These are phyloP conservation scores for Prinsepia uniflora DNA, from an alignment of 306 rosid genomes.

Conservation along the genomic window DNA sequence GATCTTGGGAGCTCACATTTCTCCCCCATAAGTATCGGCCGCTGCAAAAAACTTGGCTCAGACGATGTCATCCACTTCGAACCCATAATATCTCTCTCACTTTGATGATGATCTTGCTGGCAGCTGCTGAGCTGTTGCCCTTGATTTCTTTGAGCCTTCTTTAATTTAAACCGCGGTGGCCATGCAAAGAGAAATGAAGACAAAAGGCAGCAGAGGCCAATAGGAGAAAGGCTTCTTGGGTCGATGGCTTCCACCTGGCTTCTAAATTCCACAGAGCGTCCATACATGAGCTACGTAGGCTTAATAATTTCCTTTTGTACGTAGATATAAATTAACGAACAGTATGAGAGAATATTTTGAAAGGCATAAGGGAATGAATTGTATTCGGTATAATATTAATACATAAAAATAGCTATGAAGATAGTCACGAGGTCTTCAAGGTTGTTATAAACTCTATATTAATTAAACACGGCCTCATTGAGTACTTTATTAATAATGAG, in stretches of 20 bases:
- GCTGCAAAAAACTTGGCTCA: constrained; percentile 52
- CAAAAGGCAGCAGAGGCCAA: constrained; percentile 25
- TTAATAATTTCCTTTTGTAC: not conserved
- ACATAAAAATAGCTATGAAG: not conserved
- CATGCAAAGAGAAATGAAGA: constrained; percentile 23
- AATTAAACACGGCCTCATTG: not conserved
- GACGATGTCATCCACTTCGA: not conserved
- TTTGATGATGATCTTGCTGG: not conserved
- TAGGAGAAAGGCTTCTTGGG: constrained; percentile 36
- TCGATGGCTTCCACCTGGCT: constrained; percentile 44
- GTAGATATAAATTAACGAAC: too few relatives aligned
- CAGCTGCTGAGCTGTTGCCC: not conserved
- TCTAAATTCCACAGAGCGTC: constrained; percentile 55
- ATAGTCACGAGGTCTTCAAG: constrained; percentile 26
- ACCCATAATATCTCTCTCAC: too few relatives aligned
- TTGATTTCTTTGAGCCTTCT: constrained; percentile 22
- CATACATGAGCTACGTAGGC: too few relatives aligned
- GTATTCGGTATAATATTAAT: not conserved
- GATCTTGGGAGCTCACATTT: constrained; percentile 78
- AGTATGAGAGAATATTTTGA: constrained; percentile 1
- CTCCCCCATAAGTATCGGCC: constrained; percentile 79
- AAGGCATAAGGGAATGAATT: not conserved
- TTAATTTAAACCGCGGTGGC: constrained; percentile 15
- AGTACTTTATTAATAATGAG: too few relatives aligned
- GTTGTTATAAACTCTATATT: not conserved